These are phyloP conservation scores for Antrodiella citrinella DNA, from an alignment of 768 basidiomycete species.

Conservation along the genomic window DNA sequence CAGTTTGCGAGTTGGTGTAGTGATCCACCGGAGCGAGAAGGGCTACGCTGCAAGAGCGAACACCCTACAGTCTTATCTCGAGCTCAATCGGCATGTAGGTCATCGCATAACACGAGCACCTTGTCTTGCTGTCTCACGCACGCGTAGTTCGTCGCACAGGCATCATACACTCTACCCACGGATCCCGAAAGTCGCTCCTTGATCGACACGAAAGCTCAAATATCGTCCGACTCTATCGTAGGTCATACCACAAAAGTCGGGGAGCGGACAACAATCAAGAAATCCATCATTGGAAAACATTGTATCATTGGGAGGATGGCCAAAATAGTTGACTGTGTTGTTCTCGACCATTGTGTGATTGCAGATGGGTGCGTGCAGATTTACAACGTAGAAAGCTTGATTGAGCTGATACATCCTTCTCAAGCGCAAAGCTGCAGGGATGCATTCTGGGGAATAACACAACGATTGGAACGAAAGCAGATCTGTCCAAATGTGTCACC, in stretches of 20 bases:
- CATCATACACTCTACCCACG: constrained; percentile 45
- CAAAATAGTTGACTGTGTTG: constrained; percentile 73
- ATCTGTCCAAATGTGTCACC: constrained; percentile 59
- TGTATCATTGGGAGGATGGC: constrained; percentile 53
- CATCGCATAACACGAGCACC: neutral
- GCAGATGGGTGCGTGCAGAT: constrained; percentile 64
- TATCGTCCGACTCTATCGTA: constrained; percentile 75
- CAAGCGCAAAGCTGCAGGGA: constrained; percentile 67
- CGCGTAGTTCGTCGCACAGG: constrained; percentile 42
- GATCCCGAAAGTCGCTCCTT: constrained; percentile 56
- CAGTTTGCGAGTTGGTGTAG: constrained; percentile 56
- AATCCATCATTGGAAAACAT: constrained; percentile 44
- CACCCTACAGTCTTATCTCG: constrained; percentile 67
- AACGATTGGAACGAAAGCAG: constrained; percentile 61
- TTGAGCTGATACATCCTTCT: neutral
- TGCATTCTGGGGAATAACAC: constrained; percentile 73
- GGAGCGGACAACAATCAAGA: constrained; percentile 72
- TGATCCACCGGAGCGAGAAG: constrained; percentile 45
- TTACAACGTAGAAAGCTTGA: constrained; percentile 2
- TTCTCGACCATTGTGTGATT: constrained; percentile 85
- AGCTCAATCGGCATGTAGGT: constrained; percentile 72
- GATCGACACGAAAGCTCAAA: constrained; percentile 76
- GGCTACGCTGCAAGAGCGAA: constrained; percentile 68
- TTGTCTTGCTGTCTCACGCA: constrained; percentile 13
- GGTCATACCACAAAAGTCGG: constrained; percentile 78